phyloP scores from a whole-genome alignment of 352 stramenopile species.

The Pythium aquatile region DNA sequence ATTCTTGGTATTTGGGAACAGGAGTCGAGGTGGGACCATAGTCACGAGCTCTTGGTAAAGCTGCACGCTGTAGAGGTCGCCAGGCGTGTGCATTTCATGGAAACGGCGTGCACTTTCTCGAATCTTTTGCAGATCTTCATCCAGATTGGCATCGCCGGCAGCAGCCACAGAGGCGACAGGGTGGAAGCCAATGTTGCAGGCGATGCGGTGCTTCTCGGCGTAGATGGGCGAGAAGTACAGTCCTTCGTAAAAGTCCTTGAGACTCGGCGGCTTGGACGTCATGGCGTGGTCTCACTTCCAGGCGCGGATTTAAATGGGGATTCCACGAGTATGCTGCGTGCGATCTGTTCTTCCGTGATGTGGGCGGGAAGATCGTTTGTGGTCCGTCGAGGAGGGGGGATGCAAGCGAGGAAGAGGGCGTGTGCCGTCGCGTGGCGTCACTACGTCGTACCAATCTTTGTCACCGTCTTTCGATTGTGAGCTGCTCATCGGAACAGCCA shows the following conservation, averaged over 20 bases:
- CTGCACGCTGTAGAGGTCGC: slow-evolving; percentile 50
- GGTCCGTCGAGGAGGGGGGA: not conserved
- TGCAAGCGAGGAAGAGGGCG: not conserved
- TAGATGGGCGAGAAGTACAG: slow-evolving; percentile 74
- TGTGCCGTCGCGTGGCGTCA: not conserved
- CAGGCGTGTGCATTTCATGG: slow-evolving; percentile 23
- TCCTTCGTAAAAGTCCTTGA: slow-evolving; percentile 75
- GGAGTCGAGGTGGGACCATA: slow-evolving; percentile 33
- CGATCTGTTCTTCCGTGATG: not conserved
- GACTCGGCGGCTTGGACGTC: slow-evolving; percentile 28
- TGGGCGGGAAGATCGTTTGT: not conserved
- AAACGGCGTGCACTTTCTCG: slow-evolving; percentile 17
- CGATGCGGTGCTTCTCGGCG: slow-evolving; percentile 57
- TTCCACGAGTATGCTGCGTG: not conserved
- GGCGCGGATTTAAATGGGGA: not conserved
- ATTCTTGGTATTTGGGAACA: slow-evolving; percentile 18
- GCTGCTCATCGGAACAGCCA: slow-evolving; percentile 12
- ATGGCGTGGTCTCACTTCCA: not conserved
- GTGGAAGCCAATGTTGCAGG: slow-evolving; percentile 71
- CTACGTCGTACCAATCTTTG: slow-evolving; percentile 23
- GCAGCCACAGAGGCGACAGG: slow-evolving; percentile 9
- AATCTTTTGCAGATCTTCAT: slow-evolving; percentile 13
- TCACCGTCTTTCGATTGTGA: slow-evolving; percentile 14
- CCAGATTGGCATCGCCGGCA: slow-evolving; percentile 13
- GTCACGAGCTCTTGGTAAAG: slow-evolving; percentile 59